Evolutionary conservation across 2,329 filamentous ascomycete genomes (phyloP).

Genomic region (Penicillium palitans): DNA sequence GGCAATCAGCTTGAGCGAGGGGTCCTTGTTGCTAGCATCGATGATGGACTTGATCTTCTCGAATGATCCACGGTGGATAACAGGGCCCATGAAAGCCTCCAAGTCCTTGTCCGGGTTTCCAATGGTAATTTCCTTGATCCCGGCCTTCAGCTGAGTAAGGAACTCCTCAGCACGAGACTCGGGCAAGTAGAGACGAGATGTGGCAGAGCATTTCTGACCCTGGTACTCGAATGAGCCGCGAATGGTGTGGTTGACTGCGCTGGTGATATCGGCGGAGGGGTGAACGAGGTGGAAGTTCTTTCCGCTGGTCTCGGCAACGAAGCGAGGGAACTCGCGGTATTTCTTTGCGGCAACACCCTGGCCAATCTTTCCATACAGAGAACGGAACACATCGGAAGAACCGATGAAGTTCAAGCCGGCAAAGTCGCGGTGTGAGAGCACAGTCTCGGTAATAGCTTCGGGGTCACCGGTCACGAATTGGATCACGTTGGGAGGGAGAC

Average conservation of each 20-base stretch:
- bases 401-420: conserved; percentile 88
- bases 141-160: conserved; percentile 62
- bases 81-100: conserved; percentile 75
- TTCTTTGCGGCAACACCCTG: conserved; percentile 73
- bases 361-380: conserved; percentile 82
- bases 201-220: conserved; percentile 85
- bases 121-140: conserved; percentile 67
- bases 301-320: conserved; percentile 84
- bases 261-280: conserved; percentile 69
- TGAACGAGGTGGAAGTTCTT: conserved; percentile 91
- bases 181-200: conserved; percentile 74
- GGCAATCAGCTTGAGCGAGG: conserved; percentile 66
- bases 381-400: conserved; percentile 84
- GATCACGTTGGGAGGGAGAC: conserved; percentile 82
- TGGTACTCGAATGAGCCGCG: conserved; percentile 86
- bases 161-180: conserved; percentile 71
- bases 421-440: conserved; percentile 75
- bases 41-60: conserved; percentile 74
- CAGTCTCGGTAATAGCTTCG: conserved; percentile 73
- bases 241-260: conserved; percentile 76
- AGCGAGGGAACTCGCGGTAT: conserved; percentile 78
- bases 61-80: conserved; percentile 77
- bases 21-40: conserved; percentile 72
- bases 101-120: conserved; percentile 48
- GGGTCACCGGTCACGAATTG: conserved; percentile 91